Evolutionary conservation across 1,284 basidiomycete species (phyloP).

Genomic region (Pyrrhoderma noxium): DNA sequence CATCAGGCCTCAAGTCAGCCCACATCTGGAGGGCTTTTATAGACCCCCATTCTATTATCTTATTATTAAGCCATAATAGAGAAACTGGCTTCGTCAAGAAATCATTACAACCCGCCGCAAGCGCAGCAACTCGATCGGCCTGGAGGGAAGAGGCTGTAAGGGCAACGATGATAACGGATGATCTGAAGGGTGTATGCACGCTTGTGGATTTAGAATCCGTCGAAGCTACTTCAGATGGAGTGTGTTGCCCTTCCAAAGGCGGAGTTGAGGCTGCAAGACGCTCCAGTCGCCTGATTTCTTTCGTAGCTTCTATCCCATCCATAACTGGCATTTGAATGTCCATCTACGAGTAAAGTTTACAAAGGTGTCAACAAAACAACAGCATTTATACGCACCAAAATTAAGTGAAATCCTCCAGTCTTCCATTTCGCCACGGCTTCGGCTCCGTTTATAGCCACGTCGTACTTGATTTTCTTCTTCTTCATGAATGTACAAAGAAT

Average conservation of each 20-base stretch:
- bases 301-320: slow-evolving; percentile 96
- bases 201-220: slow-evolving; percentile 37
- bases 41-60: slow-evolving; percentile 97
- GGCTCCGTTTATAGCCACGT: slow-evolving; percentile 90
- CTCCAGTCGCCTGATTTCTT: slow-evolving; percentile 89
- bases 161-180: slow-evolving; percentile 97
- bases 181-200: slow-evolving; percentile 62
- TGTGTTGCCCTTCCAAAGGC: slow-evolving; percentile 47
- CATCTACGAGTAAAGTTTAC: slow-evolving; percentile 66
- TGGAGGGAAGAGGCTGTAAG: slow-evolving; percentile 92
- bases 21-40: slow-evolving; percentile 86
- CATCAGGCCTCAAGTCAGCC: slow-evolving; percentile 68
- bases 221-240: slow-evolving; percentile 44
- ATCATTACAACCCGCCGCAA: slow-evolving; percentile 98
- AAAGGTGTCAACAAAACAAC: background rate
- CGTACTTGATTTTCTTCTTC: slow-evolving; percentile 93
- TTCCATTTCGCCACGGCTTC: slow-evolving; percentile 97
- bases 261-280: slow-evolving; percentile 57
- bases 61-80: slow-evolving; percentile 92
- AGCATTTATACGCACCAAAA: slow-evolving; percentile 60
- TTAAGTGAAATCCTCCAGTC: slow-evolving; percentile 90
- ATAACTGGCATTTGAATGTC: slow-evolving; percentile 99
- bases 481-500: slow-evolving; percentile 95
- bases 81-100: slow-evolving; percentile 98
- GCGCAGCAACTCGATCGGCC: slow-evolving; percentile 89